Percentiles rank a stretch among this genome's conserved stretches.
phyloP scores from a whole-genome alignment of 2,329 filamentous ascomycete genomes.

The Madurella mycetomatis region DNA sequence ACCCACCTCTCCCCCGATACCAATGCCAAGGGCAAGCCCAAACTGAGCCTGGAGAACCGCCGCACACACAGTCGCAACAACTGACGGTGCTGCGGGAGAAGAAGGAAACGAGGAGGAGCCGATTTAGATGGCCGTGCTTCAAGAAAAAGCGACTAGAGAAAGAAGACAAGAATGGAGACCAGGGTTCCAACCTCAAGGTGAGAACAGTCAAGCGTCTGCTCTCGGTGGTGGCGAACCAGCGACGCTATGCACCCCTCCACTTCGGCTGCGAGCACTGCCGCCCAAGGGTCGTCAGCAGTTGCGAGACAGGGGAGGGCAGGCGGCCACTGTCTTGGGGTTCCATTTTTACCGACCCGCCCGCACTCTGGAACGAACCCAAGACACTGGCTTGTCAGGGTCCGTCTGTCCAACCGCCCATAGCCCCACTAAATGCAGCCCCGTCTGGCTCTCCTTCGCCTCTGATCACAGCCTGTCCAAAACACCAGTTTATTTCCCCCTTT shows the following conservation, averaged over 20 bases:
- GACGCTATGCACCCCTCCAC: not conserved
- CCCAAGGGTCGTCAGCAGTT: conserved; percentile 14
- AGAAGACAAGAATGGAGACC: not conserved
- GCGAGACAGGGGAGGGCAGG: conserved; percentile 1
- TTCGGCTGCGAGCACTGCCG: not conserved
- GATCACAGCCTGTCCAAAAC: too few relatives aligned
- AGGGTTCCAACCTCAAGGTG: not conserved
- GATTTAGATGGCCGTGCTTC: not conserved
- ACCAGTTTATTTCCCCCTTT: not conserved
- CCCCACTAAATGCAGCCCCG: conserved; percentile 2
- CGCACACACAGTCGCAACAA: not conserved
- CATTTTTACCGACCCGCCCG: conserved; percentile 8
- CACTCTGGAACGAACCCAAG: conserved; percentile 18
- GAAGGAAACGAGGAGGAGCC: not conserved
- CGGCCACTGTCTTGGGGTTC: not conserved
- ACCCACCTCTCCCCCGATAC: not conserved
- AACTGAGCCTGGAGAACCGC: not conserved
- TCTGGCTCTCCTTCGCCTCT: not conserved
- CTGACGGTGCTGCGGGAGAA: not conserved
- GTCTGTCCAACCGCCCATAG: conserved; percentile 3
- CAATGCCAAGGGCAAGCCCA: not conserved
- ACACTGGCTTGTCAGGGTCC: conserved; percentile 18
- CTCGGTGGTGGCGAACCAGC: not conserved
- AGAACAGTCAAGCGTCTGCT: not conserved
- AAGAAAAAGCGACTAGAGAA: not conserved